Conservation (phyloP, 108 stramenopile genomes). For the Nitzschia inconspicua region DNA sequence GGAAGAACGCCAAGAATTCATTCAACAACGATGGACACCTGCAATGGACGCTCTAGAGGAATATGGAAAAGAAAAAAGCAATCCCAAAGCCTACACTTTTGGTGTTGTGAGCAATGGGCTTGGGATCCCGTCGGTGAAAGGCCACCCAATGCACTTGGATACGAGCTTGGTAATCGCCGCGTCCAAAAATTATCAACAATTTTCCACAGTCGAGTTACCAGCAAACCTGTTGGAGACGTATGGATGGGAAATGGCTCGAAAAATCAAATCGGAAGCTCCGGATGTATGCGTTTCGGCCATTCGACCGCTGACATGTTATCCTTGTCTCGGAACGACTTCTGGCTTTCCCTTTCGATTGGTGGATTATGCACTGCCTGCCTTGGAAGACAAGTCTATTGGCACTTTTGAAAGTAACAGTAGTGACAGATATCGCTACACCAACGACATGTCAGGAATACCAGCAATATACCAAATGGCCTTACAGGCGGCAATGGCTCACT, state of each 20-base stretch:
- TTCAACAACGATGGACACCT: conserved; percentile 51
- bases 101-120: conserved; percentile 82
- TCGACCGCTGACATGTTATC: conserved; percentile 79
- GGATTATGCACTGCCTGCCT: conserved; percentile 50
- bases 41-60: conserved; percentile 63
- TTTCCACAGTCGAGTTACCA: conserved; percentile 71
- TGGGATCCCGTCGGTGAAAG: conserved; percentile 37
- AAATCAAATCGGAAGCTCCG: conserved; percentile 41
- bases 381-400: conserved; percentile 23
- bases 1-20: conserved; percentile 36
- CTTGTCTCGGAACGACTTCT: conserved; percentile 55
- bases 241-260: conserved; percentile 57
- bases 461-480: conserved; percentile 61
- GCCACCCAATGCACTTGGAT: conserved; percentile 71
- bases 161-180: conserved; percentile 42
- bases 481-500: conserved; percentile 69
- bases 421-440: conserved; percentile 26
- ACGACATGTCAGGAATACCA: conserved; percentile 52
- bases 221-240: conserved; percentile 70
- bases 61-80: conserved; percentile 32
- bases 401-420: conserved; percentile 10
- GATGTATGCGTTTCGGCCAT: conserved; percentile 45
- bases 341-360: conserved; percentile 50
- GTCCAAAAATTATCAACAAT: conserved; percentile 30
- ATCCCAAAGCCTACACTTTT: conserved; percentile 29